A percentile compares a stretch with the other conserved stretches of the same genome.
These are phyloP conservation scores for Arthroderma uncinatum DNA, from an alignment of 2,329 filamentous ascomycete genomes.

Conservation along the genomic window DNA sequence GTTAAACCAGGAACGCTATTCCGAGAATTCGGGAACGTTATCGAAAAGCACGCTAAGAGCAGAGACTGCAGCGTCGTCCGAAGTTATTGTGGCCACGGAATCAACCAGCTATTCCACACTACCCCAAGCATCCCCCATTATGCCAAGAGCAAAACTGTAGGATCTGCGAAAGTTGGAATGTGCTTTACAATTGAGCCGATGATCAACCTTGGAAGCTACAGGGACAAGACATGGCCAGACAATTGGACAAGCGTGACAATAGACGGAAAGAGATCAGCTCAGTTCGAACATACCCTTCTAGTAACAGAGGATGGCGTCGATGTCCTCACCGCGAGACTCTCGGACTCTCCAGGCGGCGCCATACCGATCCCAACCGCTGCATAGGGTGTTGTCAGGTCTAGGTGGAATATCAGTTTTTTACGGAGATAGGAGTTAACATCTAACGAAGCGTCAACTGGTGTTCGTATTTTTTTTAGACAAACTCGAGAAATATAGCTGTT, in stretches of 20 bases:
- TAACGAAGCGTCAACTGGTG: too few relatives aligned
- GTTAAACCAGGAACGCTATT: conserved; percentile 91
- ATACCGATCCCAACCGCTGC: conserved; percentile 44
- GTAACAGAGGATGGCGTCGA: conserved; percentile 77
- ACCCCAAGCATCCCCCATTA: conserved; percentile 94
- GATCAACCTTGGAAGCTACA: conserved; percentile 84
- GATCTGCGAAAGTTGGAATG: conserved; percentile 89
- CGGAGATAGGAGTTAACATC: too few relatives aligned
- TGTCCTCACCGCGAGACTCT: conserved; percentile 61
- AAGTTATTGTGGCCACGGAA: conserved; percentile 91
- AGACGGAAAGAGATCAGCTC: conserved; percentile 80
- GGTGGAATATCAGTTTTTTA: background rate
- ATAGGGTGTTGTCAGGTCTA: conserved; percentile 10
- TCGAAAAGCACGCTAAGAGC: conserved; percentile 87
- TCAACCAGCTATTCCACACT: conserved; percentile 88
- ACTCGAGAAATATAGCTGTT: too few relatives aligned
- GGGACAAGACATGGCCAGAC: conserved; percentile 93
- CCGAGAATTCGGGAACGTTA: conserved; percentile 84
- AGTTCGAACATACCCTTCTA: conserved; percentile 84
- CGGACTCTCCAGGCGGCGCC: conserved; percentile 64
- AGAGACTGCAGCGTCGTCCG: conserved; percentile 81
- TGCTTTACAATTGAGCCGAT: conserved; percentile 99
- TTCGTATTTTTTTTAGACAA: too few relatives aligned
- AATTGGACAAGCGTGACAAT: conserved; percentile 95
- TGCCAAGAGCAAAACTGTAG: conserved; percentile 94